phyloP scores from a whole-genome alignment of 169 alveolate genomes.

The Eimeria mitis region DNA sequence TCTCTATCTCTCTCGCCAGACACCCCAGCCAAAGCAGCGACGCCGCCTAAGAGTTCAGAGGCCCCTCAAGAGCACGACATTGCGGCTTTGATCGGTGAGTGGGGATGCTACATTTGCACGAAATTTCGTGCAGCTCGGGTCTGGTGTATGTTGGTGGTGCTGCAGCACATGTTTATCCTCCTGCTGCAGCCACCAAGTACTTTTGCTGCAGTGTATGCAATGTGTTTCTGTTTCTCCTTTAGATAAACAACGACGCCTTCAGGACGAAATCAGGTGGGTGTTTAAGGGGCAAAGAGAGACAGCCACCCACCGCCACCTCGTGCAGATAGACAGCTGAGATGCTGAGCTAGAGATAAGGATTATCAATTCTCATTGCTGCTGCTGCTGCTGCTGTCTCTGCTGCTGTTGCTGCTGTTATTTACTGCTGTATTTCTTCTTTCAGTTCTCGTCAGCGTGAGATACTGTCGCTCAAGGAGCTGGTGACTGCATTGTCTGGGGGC shows the following conservation, averaged over 20 bases:
- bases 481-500: not conserved
- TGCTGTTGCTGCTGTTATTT: not conserved
- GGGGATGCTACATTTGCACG: not conserved
- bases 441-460: constrained; percentile 16
- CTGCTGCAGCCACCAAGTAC: no score
- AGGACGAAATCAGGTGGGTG: constrained; percentile 10
- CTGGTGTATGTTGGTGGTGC: not conserved
- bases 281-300: no score
- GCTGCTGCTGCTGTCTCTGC: no score
- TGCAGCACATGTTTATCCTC: not conserved
- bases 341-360: no score
- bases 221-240: not conserved
- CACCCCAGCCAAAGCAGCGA: no score
- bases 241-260: constrained; percentile 15
- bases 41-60: no score
- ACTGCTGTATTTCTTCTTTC: not conserved
- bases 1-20: no score
- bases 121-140: not conserved
- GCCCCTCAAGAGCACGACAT: not conserved
- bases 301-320: no score
- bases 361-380: no score
- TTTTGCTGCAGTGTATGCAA: not conserved
- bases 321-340: no score
- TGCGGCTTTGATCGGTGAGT: not conserved
- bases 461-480: not conserved